Percentiles rank a stretch among this genome's conserved stretches.
phyloP scores from a whole-genome alignment of 2,329 filamentous ascomycete species.

The Trichoderma afroharzianum region DNA sequence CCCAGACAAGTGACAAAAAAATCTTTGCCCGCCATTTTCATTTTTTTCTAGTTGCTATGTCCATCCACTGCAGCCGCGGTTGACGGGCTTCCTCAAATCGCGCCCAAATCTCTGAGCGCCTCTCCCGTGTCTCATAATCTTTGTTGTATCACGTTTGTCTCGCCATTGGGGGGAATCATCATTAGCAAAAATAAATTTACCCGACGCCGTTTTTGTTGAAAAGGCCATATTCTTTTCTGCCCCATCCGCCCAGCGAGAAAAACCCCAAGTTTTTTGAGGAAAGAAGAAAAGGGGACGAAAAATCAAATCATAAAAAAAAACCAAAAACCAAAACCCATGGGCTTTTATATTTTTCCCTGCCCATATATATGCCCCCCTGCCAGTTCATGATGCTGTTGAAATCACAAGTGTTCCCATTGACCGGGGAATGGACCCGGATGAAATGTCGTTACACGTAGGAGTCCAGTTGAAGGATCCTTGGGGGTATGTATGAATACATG shows the following conservation, averaged over 20 bases:
- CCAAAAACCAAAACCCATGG: conserved; percentile 22
- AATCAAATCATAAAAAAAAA: background rate
- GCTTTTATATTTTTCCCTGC: conserved; percentile 28
- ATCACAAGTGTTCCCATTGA: conserved; percentile 38
- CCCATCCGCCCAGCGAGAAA: conserved; percentile 29
- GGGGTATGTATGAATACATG: conserved; percentile 30
- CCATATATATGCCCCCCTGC: conserved; percentile 34
- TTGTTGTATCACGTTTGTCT: conserved; percentile 22
- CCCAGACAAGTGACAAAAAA: conserved; percentile 12
- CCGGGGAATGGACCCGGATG: conserved; percentile 29
- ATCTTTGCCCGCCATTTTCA: background rate
- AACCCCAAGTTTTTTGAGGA: conserved; percentile 24
- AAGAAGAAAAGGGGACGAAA: background rate
- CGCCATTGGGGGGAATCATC: conserved; percentile 34
- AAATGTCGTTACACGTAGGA: conserved; percentile 36
- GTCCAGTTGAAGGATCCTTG: conserved; percentile 39
- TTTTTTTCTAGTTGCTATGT: conserved; percentile 17
- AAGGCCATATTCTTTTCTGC: conserved; percentile 38
- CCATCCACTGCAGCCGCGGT: conserved; percentile 37
- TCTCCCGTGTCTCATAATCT: background rate
- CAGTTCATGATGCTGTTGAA: conserved; percentile 45
- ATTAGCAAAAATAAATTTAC: conserved; percentile 32
- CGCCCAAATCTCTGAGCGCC: conserved; percentile 3
- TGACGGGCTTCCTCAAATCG: conserved; percentile 36
- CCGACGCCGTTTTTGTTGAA: conserved; percentile 40